A percentile compares a stretch with the other conserved stretches of the same genome.
phyloP scores from a whole-genome alignment of 108 stramenopile genomes.

The Nitzschia putrida region DNA sequence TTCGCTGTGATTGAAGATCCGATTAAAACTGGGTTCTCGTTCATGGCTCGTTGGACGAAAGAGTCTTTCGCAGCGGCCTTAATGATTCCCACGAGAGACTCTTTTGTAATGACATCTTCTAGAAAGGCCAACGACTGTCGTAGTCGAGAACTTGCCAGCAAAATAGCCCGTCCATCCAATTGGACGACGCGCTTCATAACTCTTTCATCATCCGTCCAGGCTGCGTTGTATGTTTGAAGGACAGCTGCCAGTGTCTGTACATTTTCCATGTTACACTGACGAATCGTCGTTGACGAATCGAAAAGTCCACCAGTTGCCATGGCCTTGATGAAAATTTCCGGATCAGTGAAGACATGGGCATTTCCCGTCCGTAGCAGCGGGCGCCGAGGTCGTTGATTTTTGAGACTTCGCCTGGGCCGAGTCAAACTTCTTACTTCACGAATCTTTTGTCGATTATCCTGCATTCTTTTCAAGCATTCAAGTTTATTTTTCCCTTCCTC shows the following conservation, averaged over 20 bases:
- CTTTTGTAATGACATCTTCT: no score
- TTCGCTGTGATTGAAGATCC: conserved; percentile 17
- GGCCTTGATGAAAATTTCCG: conserved; percentile 11
- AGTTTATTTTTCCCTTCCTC: no score
- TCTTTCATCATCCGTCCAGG: conserved; percentile 27
- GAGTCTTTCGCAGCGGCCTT: no score
- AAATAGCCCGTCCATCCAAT: conserved; percentile 12
- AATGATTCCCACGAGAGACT: no score
- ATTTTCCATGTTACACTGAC: conserved; percentile 8
- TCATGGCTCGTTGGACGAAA: no score
- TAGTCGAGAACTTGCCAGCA: conserved; percentile 2
- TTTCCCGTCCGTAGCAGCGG: no score
- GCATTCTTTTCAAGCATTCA: no score
- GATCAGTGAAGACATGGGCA: conserved; percentile 22
- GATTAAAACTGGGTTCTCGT: conserved; percentile 17
- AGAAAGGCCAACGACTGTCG: no score
- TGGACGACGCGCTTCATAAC: conserved; percentile 31
- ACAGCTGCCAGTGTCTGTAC: conserved; percentile 11
- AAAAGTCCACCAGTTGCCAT: neutral
- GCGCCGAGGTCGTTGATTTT: no score
- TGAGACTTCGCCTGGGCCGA: no score
- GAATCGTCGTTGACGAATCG: conserved; percentile 4
- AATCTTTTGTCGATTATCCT: no score
- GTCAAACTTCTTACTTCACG: no score
- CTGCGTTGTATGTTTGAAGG: neutral